Base-by-base conservation (phyloP, 1,284 basidiomycete genomes). In the Leccinum solheimii region DNA sequence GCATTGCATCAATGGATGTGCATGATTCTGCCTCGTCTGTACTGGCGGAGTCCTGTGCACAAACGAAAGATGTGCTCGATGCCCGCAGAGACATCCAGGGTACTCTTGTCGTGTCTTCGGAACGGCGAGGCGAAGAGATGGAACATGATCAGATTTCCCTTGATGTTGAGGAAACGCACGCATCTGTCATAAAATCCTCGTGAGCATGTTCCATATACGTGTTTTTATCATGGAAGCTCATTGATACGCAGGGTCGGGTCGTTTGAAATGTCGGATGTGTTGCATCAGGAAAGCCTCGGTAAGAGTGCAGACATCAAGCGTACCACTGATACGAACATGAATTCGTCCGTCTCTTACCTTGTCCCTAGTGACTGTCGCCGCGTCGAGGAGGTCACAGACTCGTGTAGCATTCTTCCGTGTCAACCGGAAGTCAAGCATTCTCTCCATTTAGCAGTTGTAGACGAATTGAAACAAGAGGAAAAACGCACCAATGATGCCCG, bases 161-260 rank as follows among this genome's bases (percentile, higher is more conserved):
- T 30, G 27, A 30, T 30, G 27, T 30, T 9, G 43, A 49, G 32
- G 26, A 50, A 55, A 34, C n/a, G 5, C 16, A 2, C 8, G 11
- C 30, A 19, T 49, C 38, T 10, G n/a, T 51, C 19, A 32, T 40
- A n/a, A 21, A 45, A 27, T 16, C 23, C 6, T 45, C 34, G 66
- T 69, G 38, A 57, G 66, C 52, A 26, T 16, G 2, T 9, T n/a
- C 16, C 13, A 40, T 43, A 21, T 48, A 13, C 5, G 5, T 45
- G 40, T 60, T 11, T 52, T 21, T 30, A 11, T 43, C 8, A 4
- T 26, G 9, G 49, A 45, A 52, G 3, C 54, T 67, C 34, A 68
- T 27, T 8, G 5, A 23, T 30, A 2, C 19, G n/a, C 32, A 66
- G 65, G 26, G 34, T 53, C 10, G 54, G 34, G 23, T 49, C 26